Conservation (phyloP, 169 alveolate genomes). For the Plasmodium vivax region DNA sequence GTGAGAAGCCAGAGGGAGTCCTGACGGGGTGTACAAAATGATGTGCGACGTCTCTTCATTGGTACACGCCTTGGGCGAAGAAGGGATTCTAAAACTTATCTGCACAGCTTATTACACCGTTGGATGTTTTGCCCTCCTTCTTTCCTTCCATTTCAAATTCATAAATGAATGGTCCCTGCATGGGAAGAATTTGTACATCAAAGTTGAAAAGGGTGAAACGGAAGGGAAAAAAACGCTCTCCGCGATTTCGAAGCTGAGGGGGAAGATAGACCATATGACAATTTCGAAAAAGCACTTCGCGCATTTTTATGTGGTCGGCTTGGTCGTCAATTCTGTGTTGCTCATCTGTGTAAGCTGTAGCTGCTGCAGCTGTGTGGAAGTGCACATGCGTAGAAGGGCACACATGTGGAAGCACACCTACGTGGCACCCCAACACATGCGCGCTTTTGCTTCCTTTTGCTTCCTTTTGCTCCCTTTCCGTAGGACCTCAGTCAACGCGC, state of each 20-base stretch:
- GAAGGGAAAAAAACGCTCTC: constrained; percentile 25
- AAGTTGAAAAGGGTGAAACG: constrained; percentile 38
- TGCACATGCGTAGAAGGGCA: neutral
- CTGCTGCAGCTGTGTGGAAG: neutral
- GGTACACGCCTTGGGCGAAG: neutral
- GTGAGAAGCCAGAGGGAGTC: neutral
- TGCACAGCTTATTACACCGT: constrained; percentile 53
- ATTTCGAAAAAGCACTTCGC: constrained; percentile 77
- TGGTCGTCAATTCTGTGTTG: constrained; percentile 72
- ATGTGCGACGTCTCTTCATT: neutral
- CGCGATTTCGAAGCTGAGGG: constrained; percentile 24
- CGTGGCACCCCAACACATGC: neutral
- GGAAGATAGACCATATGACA: constrained; percentile 13
- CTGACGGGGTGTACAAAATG: neutral
- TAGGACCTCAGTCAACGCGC: constrained; percentile 19
- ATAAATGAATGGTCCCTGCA: constrained; percentile 78
- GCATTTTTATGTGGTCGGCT: constrained; percentile 79
- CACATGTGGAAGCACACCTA: neutral
- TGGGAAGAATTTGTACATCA: constrained; percentile 78
- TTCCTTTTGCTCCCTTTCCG: neutral
- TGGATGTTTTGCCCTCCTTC: constrained; percentile 65
- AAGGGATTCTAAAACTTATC: neutral
- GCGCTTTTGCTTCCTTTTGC: neutral
- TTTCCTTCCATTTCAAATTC: constrained; percentile 63
- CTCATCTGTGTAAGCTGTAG: constrained; percentile 71